Conservation (phyloP, 768 basidiomycete species). For the Sporobolomyces roseus region DNA sequence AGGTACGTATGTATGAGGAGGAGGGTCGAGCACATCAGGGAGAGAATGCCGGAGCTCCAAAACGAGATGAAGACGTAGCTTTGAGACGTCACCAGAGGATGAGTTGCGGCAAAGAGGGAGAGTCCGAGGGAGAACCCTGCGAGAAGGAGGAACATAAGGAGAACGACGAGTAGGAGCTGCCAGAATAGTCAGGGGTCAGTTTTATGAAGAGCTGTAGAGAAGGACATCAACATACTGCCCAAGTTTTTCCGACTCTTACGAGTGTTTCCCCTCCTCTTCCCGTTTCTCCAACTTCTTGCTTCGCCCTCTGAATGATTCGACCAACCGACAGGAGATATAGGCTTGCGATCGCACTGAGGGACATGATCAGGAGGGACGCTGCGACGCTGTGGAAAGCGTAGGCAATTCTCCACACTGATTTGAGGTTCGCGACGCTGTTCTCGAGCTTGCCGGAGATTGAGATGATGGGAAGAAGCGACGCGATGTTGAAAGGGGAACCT, state of each 20-base stretch:
- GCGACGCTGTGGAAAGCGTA: neutral
- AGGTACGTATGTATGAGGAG: neutral
- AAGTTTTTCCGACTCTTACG: neutral
- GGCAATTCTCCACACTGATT: neutral
- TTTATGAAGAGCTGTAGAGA: neutral
- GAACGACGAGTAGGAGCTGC: conserved; percentile 4
- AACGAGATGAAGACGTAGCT: conserved; percentile 11
- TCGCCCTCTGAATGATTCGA: neutral
- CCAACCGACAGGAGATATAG: neutral
- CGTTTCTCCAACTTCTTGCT: neutral
- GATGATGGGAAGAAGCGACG: neutral
- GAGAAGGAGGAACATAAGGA: conserved; percentile 13
- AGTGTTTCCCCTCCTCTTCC: conserved; percentile 1
- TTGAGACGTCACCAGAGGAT: conserved; percentile 1
- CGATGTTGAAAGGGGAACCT: neutral
- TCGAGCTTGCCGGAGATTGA: neutral
- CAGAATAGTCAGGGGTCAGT: no score
- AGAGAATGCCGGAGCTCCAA: neutral
- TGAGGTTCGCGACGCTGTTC: no score
- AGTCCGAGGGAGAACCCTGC: conserved; percentile 5
- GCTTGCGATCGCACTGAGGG: neutral
- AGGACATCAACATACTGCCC: conserved; percentile 1
- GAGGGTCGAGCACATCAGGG: neutral
- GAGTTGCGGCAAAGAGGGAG: conserved; percentile 3
- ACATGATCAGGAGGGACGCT: neutral